A percentile compares a stretch with the other conserved stretches of the same genome.
Conservation (phyloP, 2,329 filamentous ascomycete species). For the Colletotrichum destructivum region DNA sequence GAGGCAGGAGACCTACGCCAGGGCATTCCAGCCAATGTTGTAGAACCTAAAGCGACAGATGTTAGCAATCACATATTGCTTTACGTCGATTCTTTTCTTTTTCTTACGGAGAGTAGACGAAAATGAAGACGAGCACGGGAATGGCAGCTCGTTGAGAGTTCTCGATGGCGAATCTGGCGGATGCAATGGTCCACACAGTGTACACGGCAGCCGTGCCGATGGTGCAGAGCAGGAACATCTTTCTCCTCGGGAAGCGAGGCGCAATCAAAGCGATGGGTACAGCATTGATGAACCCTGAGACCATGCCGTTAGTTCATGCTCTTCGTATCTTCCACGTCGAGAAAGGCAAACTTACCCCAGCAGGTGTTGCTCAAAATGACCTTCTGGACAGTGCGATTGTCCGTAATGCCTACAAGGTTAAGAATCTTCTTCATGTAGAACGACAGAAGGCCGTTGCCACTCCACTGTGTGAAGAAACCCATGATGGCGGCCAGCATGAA, state of each 20-base stretch:
- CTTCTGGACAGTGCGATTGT: constrained; percentile 54
- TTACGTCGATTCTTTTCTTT: no score
- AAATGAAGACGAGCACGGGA: constrained; percentile 59
- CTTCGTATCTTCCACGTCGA: background rate
- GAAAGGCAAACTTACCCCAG: constrained; percentile 46
- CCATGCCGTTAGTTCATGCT: background rate
- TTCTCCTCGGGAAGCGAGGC: constrained; percentile 51
- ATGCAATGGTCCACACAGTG: constrained; percentile 57
- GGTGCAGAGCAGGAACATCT: constrained; percentile 56
- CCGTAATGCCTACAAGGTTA: constrained; percentile 56
- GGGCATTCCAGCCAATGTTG: constrained; percentile 31
- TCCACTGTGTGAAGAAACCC: constrained; percentile 61
- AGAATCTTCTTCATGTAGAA: constrained; percentile 59
- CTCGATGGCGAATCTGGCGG: constrained; percentile 55
- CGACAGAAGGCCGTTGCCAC: constrained; percentile 51
- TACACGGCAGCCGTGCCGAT: constrained; percentile 55
- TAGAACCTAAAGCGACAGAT: constrained; percentile 7
- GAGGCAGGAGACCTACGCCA: background rate
- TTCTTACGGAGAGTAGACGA: constrained; percentile 56
- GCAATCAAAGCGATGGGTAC: constrained; percentile 54
- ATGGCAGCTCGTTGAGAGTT: constrained; percentile 52
- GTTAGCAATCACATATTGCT: background rate
- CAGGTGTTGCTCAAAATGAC: constrained; percentile 57
- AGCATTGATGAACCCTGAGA: constrained; percentile 51
- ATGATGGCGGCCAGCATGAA: constrained; percentile 63